phyloP scores from a whole-genome alignment of 371 early-diverging fungal genomes.

The Rhizopus delemar region DNA sequence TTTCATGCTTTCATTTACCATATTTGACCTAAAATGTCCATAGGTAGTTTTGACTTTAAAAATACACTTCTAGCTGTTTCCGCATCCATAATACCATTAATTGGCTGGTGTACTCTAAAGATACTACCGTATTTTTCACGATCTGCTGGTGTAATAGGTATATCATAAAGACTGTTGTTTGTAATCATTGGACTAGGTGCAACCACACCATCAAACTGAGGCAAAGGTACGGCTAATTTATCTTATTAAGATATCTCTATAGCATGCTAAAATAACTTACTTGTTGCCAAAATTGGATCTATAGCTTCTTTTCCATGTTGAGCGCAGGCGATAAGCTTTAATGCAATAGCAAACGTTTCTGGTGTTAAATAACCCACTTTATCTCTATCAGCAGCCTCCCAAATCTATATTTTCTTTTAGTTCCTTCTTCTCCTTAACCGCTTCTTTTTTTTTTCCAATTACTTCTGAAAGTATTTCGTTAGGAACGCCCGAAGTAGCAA shows the following conservation, averaged over 20 bases:
- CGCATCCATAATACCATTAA: slow-evolving; percentile 41
- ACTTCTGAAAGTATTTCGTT: slow-evolving; percentile 75
- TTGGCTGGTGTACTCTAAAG: slow-evolving; percentile 45
- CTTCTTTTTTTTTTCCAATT: slow-evolving; percentile 13
- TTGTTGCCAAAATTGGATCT: slow-evolving; percentile 38
- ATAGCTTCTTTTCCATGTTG: slow-evolving; percentile 69
- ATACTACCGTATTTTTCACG: slow-evolving; percentile 48
- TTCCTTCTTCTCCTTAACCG: background rate
- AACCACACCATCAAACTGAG: slow-evolving; percentile 56
- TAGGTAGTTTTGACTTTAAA: slow-evolving; percentile 47
- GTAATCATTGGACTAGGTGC: slow-evolving; percentile 25
- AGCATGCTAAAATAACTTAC: slow-evolving; percentile 21
- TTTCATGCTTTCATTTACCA: slow-evolving; percentile 35
- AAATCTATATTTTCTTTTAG: slow-evolving; percentile 60
- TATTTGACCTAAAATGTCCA: slow-evolving; percentile 46
- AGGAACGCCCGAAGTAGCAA: slow-evolving; percentile 79
- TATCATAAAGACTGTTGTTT: slow-evolving; percentile 9
- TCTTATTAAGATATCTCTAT: background rate
- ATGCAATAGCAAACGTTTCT: slow-evolving; percentile 72
- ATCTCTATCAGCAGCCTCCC: slow-evolving; percentile 79
- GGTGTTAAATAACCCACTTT: slow-evolving; percentile 72
- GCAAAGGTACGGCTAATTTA: slow-evolving; percentile 48
- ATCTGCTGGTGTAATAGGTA: slow-evolving; percentile 32
- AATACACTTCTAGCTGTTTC: slow-evolving; percentile 45
- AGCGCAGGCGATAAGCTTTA: slow-evolving; percentile 84